Evolutionary conservation across 768 basidiomycete species (phyloP).

Genomic region (Russula olivacea): DNA sequence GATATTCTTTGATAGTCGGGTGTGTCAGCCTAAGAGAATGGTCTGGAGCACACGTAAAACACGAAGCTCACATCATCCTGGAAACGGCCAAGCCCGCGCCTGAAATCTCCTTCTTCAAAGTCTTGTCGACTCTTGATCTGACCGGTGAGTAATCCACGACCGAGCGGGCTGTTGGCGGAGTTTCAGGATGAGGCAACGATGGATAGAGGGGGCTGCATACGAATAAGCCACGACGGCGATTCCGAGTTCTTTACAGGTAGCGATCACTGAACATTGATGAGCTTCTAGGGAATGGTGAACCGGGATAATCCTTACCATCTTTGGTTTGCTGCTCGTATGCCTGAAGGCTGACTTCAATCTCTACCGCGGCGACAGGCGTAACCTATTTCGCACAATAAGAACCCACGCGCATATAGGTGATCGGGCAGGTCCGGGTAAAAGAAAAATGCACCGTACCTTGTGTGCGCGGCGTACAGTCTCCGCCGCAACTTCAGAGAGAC

Average conservation of each 20-base stretch:
- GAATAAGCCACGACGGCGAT: constrained; percentile 58
- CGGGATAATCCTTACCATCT: constrained; percentile 31
- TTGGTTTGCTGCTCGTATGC: constrained; percentile 49
- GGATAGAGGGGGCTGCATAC: constrained; percentile 30
- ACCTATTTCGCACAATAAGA: background rate
- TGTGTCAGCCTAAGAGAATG: background rate
- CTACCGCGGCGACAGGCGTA: constrained; percentile 44
- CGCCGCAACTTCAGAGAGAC: constrained; percentile 49
- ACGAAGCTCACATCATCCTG: constrained; percentile 32
- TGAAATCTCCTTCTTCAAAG: constrained; percentile 37
- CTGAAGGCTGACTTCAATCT: constrained; percentile 65
- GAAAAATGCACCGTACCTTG: constrained; percentile 37
- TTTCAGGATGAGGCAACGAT: background rate
- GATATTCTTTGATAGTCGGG: constrained; percentile 31
- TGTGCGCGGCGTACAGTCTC: constrained; percentile 40
- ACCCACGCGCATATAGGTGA: background rate
- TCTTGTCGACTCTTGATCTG: constrained; percentile 38
- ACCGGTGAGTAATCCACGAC: constrained; percentile 49
- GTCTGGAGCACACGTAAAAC: background rate
- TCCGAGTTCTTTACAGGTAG: constrained; percentile 48
- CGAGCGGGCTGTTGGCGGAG: constrained; percentile 40
- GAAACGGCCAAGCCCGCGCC: constrained; percentile 34
- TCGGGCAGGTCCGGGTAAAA: constrained; percentile 27
- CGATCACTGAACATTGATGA: constrained; percentile 37
- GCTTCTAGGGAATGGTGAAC: background rate